Evolutionary conservation across 2,329 filamentous ascomycete genomes (phyloP).

Genomic region (Torrubiellomyces zombiae): DNA sequence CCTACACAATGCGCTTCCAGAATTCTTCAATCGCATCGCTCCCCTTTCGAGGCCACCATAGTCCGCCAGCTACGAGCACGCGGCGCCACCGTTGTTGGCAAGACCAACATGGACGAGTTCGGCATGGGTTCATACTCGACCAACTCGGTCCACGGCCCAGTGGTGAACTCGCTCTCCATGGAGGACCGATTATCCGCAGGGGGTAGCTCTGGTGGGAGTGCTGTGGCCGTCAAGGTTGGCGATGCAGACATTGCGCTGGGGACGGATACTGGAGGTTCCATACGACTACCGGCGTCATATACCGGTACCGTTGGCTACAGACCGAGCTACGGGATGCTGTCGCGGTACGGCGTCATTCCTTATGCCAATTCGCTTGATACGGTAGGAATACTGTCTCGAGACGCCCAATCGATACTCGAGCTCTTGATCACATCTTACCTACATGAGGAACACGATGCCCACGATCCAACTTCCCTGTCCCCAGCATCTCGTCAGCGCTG

Average conservation of each 20-base stretch:
- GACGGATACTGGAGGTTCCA: conserved; percentile 84
- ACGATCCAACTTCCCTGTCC: conserved; percentile 61
- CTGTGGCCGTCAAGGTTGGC: conserved; percentile 57
- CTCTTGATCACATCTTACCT: conserved; percentile 33
- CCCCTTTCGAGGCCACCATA: conserved; percentile 72
- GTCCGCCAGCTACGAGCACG: conserved; percentile 47
- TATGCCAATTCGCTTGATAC: conserved; percentile 92
- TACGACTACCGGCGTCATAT: conserved; percentile 76
- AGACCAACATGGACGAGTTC: conserved; percentile 92
- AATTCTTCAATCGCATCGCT: conserved; percentile 52
- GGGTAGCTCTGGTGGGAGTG: conserved; percentile 87
- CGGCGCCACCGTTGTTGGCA: conserved; percentile 51
- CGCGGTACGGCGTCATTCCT: conserved; percentile 70
- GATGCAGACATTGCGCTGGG: conserved; percentile 52
- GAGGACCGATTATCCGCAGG: conserved; percentile 46
- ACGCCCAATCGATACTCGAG: conserved; percentile 31
- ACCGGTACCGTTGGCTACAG: conserved; percentile 75
- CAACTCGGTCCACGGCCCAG: conserved; percentile 51
- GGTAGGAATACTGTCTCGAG: conserved; percentile 55
- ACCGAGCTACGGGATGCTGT: conserved; percentile 77
- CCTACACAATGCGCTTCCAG: conserved; percentile 71
- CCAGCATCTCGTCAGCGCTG: conserved; percentile 34
- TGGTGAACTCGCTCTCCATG: conserved; percentile 31
- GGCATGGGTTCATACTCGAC: conserved; percentile 82
- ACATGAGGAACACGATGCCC: conserved; percentile 40